Conservation (phyloP, 1,284 basidiomycete genomes). For the Cryptococcus maquisensis region DNA sequence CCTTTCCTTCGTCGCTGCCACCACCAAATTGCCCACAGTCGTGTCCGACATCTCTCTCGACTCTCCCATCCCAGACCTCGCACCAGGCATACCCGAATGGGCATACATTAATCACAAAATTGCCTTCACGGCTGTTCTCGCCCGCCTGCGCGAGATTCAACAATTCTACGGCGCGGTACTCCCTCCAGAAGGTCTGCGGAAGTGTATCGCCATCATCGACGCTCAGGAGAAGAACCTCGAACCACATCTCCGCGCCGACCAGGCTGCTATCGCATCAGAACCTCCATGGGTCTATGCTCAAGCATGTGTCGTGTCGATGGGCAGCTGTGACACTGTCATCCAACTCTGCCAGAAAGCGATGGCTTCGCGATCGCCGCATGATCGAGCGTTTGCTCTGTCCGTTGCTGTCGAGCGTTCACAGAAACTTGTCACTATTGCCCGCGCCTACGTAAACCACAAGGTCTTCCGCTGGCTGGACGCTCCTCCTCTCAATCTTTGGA, state of each 20-base stretch:
- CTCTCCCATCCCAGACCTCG: neutral
- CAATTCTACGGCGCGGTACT: neutral
- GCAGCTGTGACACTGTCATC: neutral
- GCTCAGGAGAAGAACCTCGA: neutral
- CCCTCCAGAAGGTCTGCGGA: neutral
- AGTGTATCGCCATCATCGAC: neutral
- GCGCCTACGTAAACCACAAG: neutral
- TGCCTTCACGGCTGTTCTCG: neutral
- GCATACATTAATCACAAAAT: neutral
- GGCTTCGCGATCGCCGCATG: neutral
- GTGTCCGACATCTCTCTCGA: neutral
- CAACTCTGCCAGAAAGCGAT: neutral
- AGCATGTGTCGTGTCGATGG: neutral
- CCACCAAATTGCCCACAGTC: neutral
- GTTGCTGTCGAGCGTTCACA: neutral
- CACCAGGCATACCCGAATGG: neutral
- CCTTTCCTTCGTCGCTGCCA: neutral
- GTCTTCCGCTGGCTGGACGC: neutral
- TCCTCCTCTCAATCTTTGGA: neutral
- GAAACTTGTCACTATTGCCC: neutral
- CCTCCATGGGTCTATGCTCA: neutral
- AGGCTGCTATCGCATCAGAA: neutral
- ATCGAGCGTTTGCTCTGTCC: neutral
- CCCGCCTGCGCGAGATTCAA: neutral
- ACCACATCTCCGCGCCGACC: neutral